Base-by-base conservation (phyloP, 1,139 yeast genomes). In the Yamadazyma membranifaciens region DNA sequence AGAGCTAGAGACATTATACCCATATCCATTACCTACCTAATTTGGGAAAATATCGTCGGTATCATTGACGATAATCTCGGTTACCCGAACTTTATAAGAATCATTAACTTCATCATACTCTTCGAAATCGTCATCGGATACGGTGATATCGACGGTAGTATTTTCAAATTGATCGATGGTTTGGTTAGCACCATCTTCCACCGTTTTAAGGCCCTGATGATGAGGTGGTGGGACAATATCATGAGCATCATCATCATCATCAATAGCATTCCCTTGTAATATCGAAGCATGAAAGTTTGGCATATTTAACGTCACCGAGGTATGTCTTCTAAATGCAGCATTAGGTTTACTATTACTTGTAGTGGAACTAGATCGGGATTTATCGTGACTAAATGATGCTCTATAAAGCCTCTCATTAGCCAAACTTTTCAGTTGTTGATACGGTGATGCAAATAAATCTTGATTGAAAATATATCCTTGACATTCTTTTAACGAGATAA, bases 401-500 rank as follows among this genome's bases (percentile, higher is more conserved):
- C 69, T 53, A 25, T 52, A 48, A 40, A 58, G 64, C 39, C 60
- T 54, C 43, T 71, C 79, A 41, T 62, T 68, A 1, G 74, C 65
- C 3, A 67, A 48, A 1, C 80, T 71, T 38, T 74, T 58, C 52
- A 69, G 75, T 50, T 81, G 88, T 49, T 80, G 85, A 54, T 77
- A 80, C 7, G 81, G 78, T 7, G 82, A 71, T 9, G 86, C 88
- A 67, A 83, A 83, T 43, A 83, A 63, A 51, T 82, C 87, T 51
- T 82, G 88, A 58, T 84, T 84, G 74, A 87, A 84, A 14, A 78
- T 63, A 52, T 83, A 84, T 5, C 92, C 92, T 56, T 84, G 91
- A 37, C 82, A 72, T 54, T 83, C 87, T 38, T 73, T 73, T 29
- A 84, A 63, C 28, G 80, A 73, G 35, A 74, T 68, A 12, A 71